Evolutionary conservation across 2,329 filamentous ascomycete species (phyloP), one percentile per base, ranked within the genome.

Genomic region (Aspergillus felis): DNA sequence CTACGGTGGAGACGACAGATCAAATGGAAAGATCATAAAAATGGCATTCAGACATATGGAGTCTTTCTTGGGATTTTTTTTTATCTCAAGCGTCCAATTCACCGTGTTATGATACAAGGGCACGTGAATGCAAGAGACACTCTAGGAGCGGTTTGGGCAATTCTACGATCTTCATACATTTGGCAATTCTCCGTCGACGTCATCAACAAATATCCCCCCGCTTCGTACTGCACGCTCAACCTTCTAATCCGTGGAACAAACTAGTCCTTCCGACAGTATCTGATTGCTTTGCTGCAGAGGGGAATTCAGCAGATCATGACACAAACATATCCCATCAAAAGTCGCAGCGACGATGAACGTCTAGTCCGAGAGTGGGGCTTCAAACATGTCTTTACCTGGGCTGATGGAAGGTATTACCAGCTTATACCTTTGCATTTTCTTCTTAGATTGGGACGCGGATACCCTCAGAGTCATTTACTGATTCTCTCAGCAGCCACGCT

Each of bases 341-440:
- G 65, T 17, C 73, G 72, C 51, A 60, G 66, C 55, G 78, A 84
- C 35, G 81, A 82, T 55, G 84, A 86, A 68, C 67, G 69, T 41
- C 71, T 82, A 58, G 84, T 87, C 8, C 74, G 76, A 41, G 76
- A 77, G 8, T 86, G 83, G 84, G 84, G 84, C 1, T 87, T 86
- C 68, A 61, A 63, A 9, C 79, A 82, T 63, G 81, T 86, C 63
- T 87, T 86, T 64, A 86, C 84, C 3, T 87, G 84, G 84, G 79
- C 78, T 1, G 84, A 87, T 68, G 72, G 79, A 51, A 80, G 82
- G 82, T 84, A 38, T 12, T 38, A n/a, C 32, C 76, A 62, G 76
- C 44, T 14, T n/a, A 42, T 38, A 24, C 14, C 14, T 35, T 32
- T 24, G 24, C 6, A 48, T 29, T 35, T 38, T 20, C 7, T 3